Evolutionary conservation across 1,139 yeast genomes (phyloP), one percentile per base, ranked within the genome.

Genomic region (Diutina rugosa): DNA sequence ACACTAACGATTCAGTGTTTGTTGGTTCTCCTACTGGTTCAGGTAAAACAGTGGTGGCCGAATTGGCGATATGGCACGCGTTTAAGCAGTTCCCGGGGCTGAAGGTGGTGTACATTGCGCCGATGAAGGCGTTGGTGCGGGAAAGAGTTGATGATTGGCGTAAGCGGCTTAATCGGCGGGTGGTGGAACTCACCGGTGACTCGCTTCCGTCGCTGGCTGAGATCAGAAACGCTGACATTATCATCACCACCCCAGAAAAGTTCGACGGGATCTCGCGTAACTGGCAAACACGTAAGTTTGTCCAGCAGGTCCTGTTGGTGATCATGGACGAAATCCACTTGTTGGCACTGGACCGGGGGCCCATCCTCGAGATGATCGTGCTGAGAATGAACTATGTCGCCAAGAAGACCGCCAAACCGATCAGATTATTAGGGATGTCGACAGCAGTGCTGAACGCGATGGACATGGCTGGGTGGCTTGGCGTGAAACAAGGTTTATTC

Each of bases 11-110:
- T 2, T 88, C 88, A 67, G 91, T 87, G 0, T 87, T 95, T 69
- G 89, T 95, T 51, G 99, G 99, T 14, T 91, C 98, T 0, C 99
- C 99, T 3, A 95, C 99, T 1, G 99, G 99, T 38, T 93, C 99
- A 0, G 99, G 99, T 62, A 95, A 95, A 68, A 95, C 99, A 0
- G 87, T 93, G 51, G 99, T 95, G 30, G 97, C 98, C 0, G 99
- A 95, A 66, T 73, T 95, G 59, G 98, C 98, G 0, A 88, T 93
- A 16, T 95, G 98, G 98, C 93, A 90, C 67, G 97, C 98, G 0
- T 87, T 90, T 66, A 80, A 77, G 56, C 84, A 86, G 55, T 83
- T 78, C 58, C 96, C 97, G 0, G 85, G 84, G 0, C 85, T 93
- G 0, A 91, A 91, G 64, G 78, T 91, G 55, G 97, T 91, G 9